Evolutionary conservation across 208 protist genomes (phyloP), one percentile per base, ranked within the genome.

Genomic region (Acanthamoeba healyi): DNA sequence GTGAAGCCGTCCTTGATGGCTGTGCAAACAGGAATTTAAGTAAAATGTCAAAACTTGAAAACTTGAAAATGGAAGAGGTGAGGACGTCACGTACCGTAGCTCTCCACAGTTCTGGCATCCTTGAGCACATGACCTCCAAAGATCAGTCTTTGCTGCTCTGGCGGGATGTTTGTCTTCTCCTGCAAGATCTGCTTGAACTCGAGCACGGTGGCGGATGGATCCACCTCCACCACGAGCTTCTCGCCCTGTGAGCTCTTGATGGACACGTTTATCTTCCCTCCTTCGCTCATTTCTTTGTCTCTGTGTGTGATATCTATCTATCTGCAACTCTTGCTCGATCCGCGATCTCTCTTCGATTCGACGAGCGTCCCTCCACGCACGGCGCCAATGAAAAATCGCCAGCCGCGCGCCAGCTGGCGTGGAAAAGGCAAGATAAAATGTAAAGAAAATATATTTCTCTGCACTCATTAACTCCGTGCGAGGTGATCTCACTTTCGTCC

Each of bases 51-150:
- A 0, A 24, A 22, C 12, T 65, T 40, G 14, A 58, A 36, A 46
- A 36, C 2, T 72, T 34, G 15, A 19, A 92, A 87, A 79, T 81
- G 51, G 17, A 15, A 81, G n/a, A 93, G 38, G 61, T 15, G 29
- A n/a, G n/a, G n/a, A n/a, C n/a, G n/a, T n/a, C n/a, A 86, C 82
- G 17, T 96, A 96, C 96, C 93, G 58, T 96, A 97, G 34, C 93
- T 82, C 9, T 92, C 88, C 12, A 98, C 32, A 14, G 96, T 97
- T 46, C 93, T 34, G 40, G 93, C 92, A 95, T 98, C 97, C 32
- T 98, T 97, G 38, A 98, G 92, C 4, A 98, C 94, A 65, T 95
- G 95, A 63, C 97, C 97, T 36, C 92, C 81, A 72, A 96, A 98
- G 49, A 98, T 98, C 24, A 98, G 94, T 67, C 97, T 88, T 94